Evolutionary conservation across 805 yeast genomes (phyloP).

Genomic region (Cyberlindnera mycetangii): DNA sequence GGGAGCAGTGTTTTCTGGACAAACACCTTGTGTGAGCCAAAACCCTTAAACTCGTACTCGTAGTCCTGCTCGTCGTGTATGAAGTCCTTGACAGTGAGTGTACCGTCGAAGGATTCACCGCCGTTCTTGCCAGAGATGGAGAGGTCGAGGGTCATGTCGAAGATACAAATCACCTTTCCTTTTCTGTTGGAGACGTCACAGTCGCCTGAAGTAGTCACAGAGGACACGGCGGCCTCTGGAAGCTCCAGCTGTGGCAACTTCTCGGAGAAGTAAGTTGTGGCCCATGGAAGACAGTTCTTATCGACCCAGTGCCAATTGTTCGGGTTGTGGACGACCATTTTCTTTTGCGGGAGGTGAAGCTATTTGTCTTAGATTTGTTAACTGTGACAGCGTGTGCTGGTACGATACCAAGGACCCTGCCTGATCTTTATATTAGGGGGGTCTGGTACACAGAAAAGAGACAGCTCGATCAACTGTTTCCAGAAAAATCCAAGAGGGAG

Average conservation of each 20-base stretch:
- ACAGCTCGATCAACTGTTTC: neutral
- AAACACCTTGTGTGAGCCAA: constrained; percentile 34
- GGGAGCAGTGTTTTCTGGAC: constrained; percentile 54
- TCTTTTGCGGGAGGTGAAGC: too few relatives aligned
- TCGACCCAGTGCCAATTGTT: constrained; percentile 80
- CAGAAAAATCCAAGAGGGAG: constrained; percentile 9
- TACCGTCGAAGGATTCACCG: constrained; percentile 40
- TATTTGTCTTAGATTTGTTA: too few relatives aligned
- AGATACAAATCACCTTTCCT: constrained; percentile 75
- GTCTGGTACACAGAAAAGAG: neutral
- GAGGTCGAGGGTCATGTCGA: constrained; percentile 58
- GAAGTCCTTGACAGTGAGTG: constrained; percentile 58
- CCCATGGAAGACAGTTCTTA: constrained; percentile 65
- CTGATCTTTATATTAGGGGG: neutral
- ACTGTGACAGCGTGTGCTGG: neutral
- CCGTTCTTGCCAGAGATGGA: constrained; percentile 38
- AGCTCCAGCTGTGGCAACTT: constrained; percentile 31
- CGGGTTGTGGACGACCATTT: constrained; percentile 68
- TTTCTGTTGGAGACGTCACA: constrained; percentile 83
- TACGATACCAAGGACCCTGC: too few relatives aligned
- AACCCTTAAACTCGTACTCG: constrained; percentile 50
- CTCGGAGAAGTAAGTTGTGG: constrained; percentile 46
- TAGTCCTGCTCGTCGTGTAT: constrained; percentile 75
- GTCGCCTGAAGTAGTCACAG: constrained; percentile 58
- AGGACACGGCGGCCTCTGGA: constrained; percentile 33